A percentile compares a stretch with the other conserved stretches of the same genome.
These are phyloP conservation scores for Sequoiadendron giganteum DNA, from an alignment of 75 land plant species.

Conservation along the genomic window DNA sequence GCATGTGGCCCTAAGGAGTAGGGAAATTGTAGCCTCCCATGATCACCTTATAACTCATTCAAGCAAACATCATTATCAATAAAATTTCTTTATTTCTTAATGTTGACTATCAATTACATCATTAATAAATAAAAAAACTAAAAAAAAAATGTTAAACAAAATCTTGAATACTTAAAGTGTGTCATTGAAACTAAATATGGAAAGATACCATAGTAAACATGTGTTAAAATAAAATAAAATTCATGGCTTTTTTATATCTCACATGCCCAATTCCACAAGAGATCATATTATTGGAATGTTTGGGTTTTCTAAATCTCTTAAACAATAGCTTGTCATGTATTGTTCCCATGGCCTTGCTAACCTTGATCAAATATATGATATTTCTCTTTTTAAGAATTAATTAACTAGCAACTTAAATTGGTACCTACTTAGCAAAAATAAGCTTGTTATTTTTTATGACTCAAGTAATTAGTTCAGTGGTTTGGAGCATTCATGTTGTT, in stretches of 20 bases:
- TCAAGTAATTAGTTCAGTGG: conserved; percentile 17
- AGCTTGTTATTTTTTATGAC: neutral
- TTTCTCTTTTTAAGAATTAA: conserved; percentile 20
- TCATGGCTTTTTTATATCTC: neutral
- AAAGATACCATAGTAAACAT: too few species aligned
- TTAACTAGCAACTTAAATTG: conserved; percentile 14
- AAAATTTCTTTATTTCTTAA: too few species aligned
- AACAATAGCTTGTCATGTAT: conserved; percentile 24
- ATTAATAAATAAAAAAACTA: too few species aligned
- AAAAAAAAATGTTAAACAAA: too few species aligned
- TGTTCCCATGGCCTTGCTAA: conserved; percentile 7
- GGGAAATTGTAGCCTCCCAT: too few species aligned
- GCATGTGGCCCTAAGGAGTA: too few species aligned
- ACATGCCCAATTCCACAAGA: conserved; percentile 20
- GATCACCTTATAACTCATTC: too few species aligned
- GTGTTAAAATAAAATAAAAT: too few species aligned
- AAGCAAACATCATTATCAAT: too few species aligned
- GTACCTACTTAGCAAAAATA: neutral
- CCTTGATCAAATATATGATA: conserved; percentile 16
- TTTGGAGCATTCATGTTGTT: conserved; percentile 7
- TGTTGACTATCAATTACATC: too few species aligned
- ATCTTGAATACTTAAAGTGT: too few species aligned
- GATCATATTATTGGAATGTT: conserved; percentile 9
- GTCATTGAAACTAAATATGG: too few species aligned
- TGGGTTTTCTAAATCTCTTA: conserved; percentile 12